Base-by-base conservation (phyloP, 257 asterid genomes). In the Solanum corneliomulleri region DNA sequence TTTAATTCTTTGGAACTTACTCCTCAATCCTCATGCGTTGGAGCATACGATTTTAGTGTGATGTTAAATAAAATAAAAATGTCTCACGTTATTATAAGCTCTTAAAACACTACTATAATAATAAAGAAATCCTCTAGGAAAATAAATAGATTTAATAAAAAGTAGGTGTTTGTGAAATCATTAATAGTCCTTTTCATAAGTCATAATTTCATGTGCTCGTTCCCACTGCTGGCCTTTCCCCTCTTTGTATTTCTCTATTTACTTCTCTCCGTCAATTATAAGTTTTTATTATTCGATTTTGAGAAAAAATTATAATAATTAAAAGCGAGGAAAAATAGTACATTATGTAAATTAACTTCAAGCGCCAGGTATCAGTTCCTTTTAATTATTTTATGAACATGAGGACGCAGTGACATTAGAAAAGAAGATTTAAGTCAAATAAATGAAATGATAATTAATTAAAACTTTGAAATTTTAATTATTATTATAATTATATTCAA, bases 221-320 rank as follows among this genome's bases (percentile, higher is more conserved):
- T 41, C 33, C 56, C 56, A 11, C 82, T 39, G 52, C 25, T 7
- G 62, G 1, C 41, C 64, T n/a, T 78, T 27, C 11, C 27, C 18
- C 23, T 25, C 64, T 78, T 45, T 10, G 60, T 49, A 49, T 49
- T 49, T 49, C 8, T 49, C 60, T 15, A 49, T 20, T 49, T 5
- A 49, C 3, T 2, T 37, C 39, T 5, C 39, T 37, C 39, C 7
- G 39, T 37, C 39, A 7, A 37, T 37, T 37, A 37, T 5, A 37
- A 35, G 7, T 4, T 11, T 0, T 47, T 47, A 47, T 13, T 13
- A 13, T 47, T 47, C 15, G 20, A 14, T 0, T 14, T 2, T 14
- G 1, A 14, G 5, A 47, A 47, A 13, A 47, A 14, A 47, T 0
- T 0, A 47, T 14, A 0, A 47, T 1, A 47, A 47, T 0, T 47